Percentiles rank a stretch among this genome's conserved stretches.
Conservation (phyloP, 1,284 basidiomycete genomes). For the Melanopsichium pennsylvanicum region DNA sequence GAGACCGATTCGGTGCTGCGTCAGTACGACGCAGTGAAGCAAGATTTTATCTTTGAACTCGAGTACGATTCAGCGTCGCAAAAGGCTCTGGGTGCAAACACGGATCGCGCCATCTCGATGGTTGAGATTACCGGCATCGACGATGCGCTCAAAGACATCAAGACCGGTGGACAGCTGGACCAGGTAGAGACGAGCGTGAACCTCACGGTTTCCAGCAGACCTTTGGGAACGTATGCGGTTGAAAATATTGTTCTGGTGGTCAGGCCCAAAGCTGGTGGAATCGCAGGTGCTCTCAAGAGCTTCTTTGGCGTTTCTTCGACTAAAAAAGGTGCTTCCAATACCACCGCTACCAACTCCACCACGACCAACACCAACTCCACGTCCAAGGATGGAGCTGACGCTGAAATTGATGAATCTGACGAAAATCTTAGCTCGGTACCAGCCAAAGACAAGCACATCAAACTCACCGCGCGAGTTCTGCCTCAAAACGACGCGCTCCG, state of each 20-base stretch:
- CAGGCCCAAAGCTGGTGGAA: conserved; percentile 55
- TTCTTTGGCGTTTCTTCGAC: conserved; percentile 56
- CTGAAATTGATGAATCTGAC: conserved; percentile 11
- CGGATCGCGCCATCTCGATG: conserved; percentile 36
- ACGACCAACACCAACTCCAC: conserved; percentile 16
- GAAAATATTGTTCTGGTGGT: conserved; percentile 52
- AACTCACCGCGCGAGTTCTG: conserved; percentile 40
- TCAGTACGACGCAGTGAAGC: conserved; percentile 43
- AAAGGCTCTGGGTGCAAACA: conserved; percentile 26
- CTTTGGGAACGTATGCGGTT: conserved; percentile 56
- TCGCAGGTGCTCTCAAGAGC: conserved; percentile 56
- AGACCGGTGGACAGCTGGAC: conserved; percentile 46
- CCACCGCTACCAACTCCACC: conserved; percentile 25
- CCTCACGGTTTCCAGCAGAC: conserved; percentile 49
- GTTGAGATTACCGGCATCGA: conserved; percentile 54
- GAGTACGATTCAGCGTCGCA: conserved; percentile 42
- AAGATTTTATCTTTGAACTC: conserved; percentile 57
- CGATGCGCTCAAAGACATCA: conserved; percentile 50
- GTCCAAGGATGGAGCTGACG: conserved; percentile 6
- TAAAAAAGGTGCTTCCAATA: conserved; percentile 26
- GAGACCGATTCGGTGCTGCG: conserved; percentile 27
- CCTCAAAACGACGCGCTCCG: conserved; percentile 33
- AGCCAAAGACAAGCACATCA: conserved; percentile 45
- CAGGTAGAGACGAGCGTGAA: conserved; percentile 59
- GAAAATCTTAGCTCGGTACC: conserved; percentile 28